These are phyloP conservation scores for Eucalyptus lansdowneana DNA, from an alignment of 345 rosid species.

Conservation along the genomic window DNA sequence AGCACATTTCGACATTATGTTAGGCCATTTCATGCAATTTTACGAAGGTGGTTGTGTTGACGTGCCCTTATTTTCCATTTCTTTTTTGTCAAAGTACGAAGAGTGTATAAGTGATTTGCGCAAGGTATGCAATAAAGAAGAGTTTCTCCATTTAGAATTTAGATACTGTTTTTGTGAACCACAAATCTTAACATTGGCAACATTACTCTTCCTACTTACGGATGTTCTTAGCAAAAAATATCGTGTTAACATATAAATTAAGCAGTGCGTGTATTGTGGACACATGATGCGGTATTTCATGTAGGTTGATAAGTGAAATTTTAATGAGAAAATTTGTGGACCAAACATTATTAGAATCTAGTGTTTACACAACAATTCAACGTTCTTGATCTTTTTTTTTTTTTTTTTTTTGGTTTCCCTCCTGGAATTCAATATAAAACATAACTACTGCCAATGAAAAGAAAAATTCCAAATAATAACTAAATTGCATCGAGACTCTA, in stretches of 20 bases:
- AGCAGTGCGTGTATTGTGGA: rapidly evolving
- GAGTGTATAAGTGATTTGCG: neutral
- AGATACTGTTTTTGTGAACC: neutral
- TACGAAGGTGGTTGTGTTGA: neutral
- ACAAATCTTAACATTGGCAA: neutral
- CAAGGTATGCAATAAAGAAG: rapidly evolving
- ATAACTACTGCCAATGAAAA: neutral
- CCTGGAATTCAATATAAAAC: neutral
- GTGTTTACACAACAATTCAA: neutral
- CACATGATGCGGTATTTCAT: neutral
- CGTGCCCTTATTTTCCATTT: neutral
- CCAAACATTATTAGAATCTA: neutral
- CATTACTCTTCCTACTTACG: neutral
- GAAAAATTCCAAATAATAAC: neutral
- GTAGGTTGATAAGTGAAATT: neutral
- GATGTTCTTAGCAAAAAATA: neutral
- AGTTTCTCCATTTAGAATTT: neutral
- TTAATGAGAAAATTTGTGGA: neutral
- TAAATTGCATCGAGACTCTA: neutral
- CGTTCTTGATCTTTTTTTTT: neutral
- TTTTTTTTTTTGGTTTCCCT: neutral
- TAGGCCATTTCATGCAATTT: neutral
- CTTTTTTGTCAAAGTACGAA: neutral
- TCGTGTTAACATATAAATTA: neutral
- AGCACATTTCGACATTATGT: neutral